Evolutionary conservation across 2,329 filamentous ascomycete genomes (phyloP), one percentile per base, ranked within the genome.

Genomic region (Exserohilum turcica): DNA sequence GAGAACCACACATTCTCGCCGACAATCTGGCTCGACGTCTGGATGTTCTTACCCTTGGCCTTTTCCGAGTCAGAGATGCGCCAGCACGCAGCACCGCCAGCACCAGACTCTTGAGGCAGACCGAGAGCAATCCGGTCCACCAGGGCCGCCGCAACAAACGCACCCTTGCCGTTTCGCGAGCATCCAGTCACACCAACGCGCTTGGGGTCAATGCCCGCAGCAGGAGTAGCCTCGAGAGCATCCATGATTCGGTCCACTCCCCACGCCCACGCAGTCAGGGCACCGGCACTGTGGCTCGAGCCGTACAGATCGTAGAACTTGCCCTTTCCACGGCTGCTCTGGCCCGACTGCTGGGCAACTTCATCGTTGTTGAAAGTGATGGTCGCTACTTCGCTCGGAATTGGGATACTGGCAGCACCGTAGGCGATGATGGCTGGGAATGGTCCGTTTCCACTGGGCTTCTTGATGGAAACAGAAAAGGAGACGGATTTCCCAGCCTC

Each of bases 1-100:
- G 81, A 83, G 78, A 86, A 86, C 84, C 85, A 87, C 16, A 84
- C 82, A 62, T 86, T 86, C 75, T 86, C 84, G 29, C 73, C 75
- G 4, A 86, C 76, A 59, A 86, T 86, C 73, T 86, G 75, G 24
- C 74, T 67, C 0, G 83, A 81, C 0, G 83, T 86, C 74, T 87
- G 84, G 64, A 86, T 84, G 68, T 84, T 84, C 70, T 80, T 78
- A 45, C 83, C 83, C 38, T 77, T 72, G 50, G 66, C 68, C 61
- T 84, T 79, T 66, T 84, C 70, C 8, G 66, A 68, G 54, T 74
- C 71, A 24, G 71, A 73, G 40, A 74, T 68, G 53, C 84, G 80
- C 84, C 84, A 86, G 75, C 83, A 86, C 13, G 82, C 83, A 16
- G 84, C 78, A 35, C 83, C 84, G 48, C 84, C 84, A 0, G 83